Evolutionary conservation across 2,329 filamentous ascomycete species (phyloP).

Genomic region (Aspergillus sp.): DNA sequence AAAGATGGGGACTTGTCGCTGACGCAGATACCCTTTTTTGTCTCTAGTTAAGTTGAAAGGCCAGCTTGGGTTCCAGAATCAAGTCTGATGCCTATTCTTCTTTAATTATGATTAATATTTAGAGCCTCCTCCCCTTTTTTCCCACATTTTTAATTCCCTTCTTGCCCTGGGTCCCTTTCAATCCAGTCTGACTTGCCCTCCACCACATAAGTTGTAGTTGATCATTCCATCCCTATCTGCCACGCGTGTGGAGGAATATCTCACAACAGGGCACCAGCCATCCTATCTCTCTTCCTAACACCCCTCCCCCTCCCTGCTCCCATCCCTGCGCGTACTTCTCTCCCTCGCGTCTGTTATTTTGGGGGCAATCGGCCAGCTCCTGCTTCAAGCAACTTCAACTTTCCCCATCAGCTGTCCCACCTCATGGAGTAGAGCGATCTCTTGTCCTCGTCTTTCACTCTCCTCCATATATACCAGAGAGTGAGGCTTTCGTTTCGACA

Average conservation of each 20-base stretch:
- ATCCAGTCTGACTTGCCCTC: neutral
- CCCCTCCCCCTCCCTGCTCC: neutral
- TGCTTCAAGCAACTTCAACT: neutral
- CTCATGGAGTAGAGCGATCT: constrained; percentile 18
- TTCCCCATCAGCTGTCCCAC: neutral
- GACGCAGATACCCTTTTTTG: neutral
- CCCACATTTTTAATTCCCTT: neutral
- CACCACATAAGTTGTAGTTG: neutral
- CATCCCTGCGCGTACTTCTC: neutral
- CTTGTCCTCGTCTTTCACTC: neutral
- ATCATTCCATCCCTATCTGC: constrained; percentile 4
- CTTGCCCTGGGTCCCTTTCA: neutral
- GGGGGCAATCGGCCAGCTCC: neutral
- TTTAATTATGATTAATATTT: neutral
- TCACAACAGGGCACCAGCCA: neutral
- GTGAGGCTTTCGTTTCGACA: neutral
- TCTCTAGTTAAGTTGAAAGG: neutral
- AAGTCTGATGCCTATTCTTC: no score
- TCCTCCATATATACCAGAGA: neutral
- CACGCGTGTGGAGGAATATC: constrained; percentile 2
- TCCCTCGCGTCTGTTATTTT: neutral
- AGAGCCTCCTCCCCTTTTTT: neutral
- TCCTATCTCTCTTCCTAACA: neutral
- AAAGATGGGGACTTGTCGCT: neutral
- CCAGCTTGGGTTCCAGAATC: no score